phyloP scores from a whole-genome alignment of 2,329 filamentous ascomycete species.

The Aureobasidium zeae region DNA sequence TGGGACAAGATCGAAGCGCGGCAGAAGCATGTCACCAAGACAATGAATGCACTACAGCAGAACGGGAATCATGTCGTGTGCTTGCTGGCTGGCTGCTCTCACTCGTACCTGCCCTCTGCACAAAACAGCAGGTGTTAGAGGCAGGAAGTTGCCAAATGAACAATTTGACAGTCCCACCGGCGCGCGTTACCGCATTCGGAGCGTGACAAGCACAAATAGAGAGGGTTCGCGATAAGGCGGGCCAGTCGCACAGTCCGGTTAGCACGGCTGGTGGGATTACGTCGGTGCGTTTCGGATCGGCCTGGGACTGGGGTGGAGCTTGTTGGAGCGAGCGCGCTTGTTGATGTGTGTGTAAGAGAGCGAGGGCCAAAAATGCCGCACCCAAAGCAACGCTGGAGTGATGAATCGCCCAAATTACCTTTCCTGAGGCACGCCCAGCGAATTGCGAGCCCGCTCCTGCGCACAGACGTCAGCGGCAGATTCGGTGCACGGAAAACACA shows the following conservation, averaged over 20 bases:
- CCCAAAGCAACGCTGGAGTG: constrained; percentile 14
- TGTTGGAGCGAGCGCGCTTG: constrained; percentile 16
- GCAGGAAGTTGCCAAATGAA: constrained; percentile 12
- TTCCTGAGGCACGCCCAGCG: constrained; percentile 16
- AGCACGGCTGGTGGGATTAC: constrained; percentile 16
- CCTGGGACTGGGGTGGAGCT: constrained; percentile 17
- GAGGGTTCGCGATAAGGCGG: background rate
- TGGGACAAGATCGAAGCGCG: background rate
- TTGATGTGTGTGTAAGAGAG: too few relatives aligned
- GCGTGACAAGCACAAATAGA: background rate
- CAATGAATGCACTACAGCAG: background rate
- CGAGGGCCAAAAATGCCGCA: constrained; percentile 17
- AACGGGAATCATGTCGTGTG: constrained; percentile 4
- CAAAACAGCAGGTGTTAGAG: background rate
- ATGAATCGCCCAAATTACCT: constrained; percentile 16
- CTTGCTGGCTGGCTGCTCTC: background rate
- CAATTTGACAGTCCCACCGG: constrained; percentile 13
- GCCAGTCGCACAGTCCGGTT: constrained; percentile 13
- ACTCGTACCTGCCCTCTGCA: background rate
- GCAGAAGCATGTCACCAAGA: constrained; percentile 13
- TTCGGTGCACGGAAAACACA: constrained; percentile 15
- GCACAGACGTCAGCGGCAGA: constrained; percentile 17
- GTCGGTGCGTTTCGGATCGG: constrained; percentile 15
- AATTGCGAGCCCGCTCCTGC: constrained; percentile 11
- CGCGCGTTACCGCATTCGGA: background rate